Conservation (phyloP, 1,284 basidiomycete species). For the Baeospora myosura region DNA sequence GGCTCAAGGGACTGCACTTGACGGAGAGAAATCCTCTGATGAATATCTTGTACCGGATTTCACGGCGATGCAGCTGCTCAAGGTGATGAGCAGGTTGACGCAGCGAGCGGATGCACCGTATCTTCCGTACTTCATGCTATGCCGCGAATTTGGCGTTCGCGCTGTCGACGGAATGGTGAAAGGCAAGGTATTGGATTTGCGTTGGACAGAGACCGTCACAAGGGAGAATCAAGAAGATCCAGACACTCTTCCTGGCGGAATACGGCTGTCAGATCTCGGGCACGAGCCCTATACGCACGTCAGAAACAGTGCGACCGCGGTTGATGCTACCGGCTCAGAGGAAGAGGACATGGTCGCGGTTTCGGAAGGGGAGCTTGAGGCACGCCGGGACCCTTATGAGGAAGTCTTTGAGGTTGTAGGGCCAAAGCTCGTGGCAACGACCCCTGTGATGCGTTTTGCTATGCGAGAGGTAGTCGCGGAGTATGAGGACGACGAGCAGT, state of each 20-base stretch:
- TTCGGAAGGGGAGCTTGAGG: conserved; percentile 26
- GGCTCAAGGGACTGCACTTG: conserved; percentile 3
- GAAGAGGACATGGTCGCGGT: conserved; percentile 43
- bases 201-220: conserved; percentile 68
- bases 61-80: conserved; percentile 64
- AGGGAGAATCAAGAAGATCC: conserved; percentile 30
- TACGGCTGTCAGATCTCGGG: not conserved
- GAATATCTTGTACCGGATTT: conserved; percentile 36
- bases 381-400: conserved; percentile 20
- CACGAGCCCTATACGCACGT: conserved; percentile 8
- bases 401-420: conserved; percentile 49
- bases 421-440: conserved; percentile 64
- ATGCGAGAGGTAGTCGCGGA: conserved; percentile 75
- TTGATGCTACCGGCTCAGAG: conserved; percentile 29
- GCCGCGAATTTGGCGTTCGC: conserved; percentile 67
- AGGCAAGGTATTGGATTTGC: conserved; percentile 62
- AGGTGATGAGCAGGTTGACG: conserved; percentile 66
- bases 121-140: conserved; percentile 70
- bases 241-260: conserved; percentile 6
- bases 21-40: conserved; percentile 1
- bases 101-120: conserved; percentile 51
- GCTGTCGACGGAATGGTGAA: conserved; percentile 78
- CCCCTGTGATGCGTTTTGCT: conserved; percentile 72
- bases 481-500: conserved; percentile 52
- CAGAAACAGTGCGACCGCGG: conserved; percentile 25